A percentile compares a stretch with the other conserved stretches of the same genome.
Conservation (phyloP, 2,329 filamentous ascomycete genomes). For the Colletotrichum filicis region DNA sequence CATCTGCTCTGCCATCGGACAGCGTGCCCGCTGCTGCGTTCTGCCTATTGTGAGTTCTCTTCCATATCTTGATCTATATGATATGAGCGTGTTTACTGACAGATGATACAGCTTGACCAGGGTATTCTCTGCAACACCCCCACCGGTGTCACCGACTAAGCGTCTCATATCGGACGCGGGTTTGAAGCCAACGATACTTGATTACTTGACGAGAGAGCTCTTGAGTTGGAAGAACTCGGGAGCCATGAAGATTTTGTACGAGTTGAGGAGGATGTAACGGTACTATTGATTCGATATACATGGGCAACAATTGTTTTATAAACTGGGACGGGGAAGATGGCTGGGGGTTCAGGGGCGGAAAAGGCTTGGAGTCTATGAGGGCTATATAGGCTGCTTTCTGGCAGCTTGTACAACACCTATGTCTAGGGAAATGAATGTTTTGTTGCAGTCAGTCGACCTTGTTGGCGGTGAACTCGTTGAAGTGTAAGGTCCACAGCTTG, state of each 20-base stretch:
- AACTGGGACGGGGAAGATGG: background rate
- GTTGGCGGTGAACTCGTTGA: background rate
- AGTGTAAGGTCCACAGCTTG: background rate
- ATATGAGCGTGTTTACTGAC: background rate
- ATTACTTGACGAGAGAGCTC: background rate
- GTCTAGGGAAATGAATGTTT: conserved; percentile 7
- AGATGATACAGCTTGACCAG: conserved; percentile 41
- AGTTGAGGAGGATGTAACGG: background rate
- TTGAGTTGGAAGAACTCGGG: background rate
- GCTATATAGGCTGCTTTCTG: conserved; percentile 7
- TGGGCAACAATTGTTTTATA: conserved; percentile 3
- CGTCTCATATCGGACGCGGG: background rate
- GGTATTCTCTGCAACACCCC: conserved; percentile 49
- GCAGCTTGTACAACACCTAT: background rate
- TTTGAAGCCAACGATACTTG: background rate
- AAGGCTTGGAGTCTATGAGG: conserved; percentile 1
- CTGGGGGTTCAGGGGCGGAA: background rate
- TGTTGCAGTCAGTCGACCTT: background rate
- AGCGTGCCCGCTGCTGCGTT: conserved; percentile 68
- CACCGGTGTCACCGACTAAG: conserved; percentile 43
- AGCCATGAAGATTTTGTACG: background rate
- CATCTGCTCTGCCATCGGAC: conserved; percentile 59
- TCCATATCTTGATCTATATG: background rate
- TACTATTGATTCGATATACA: background rate
- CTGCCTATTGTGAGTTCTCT: conserved; percentile 54